phyloP scores from a whole-genome alignment of 345 rosid genomes.

The Odontarrhena argentea region DNA sequence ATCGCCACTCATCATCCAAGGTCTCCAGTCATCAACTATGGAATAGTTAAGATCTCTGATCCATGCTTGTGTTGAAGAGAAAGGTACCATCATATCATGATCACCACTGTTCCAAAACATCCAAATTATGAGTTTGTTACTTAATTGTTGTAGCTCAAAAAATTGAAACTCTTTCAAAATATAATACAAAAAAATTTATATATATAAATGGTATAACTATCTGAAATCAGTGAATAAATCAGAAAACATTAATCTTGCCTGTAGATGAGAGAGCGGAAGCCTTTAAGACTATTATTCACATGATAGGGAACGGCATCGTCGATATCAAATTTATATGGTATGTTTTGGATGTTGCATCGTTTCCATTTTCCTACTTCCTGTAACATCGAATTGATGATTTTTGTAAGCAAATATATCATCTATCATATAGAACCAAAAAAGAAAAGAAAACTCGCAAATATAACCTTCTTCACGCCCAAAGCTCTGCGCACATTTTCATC shows the following conservation, averaged over 20 bases:
- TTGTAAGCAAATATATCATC: background rate
- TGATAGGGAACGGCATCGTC: slow-evolving; percentile 17
- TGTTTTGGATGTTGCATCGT: slow-evolving; percentile 31
- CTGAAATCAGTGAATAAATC: too few species aligned
- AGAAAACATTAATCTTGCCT: slow-evolving; percentile 21
- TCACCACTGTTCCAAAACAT: slow-evolving; percentile 56
- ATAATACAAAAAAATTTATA: background rate
- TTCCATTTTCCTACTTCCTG: slow-evolving; percentile 33
- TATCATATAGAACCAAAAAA: background rate
- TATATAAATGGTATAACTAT: too few species aligned
- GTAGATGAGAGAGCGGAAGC: slow-evolving; percentile 40
- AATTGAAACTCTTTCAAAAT: too few species aligned
- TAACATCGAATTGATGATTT: background rate
- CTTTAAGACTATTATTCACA: slow-evolving; percentile 32
- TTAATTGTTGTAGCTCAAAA: background rate
- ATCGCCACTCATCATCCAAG: slow-evolving; percentile 49
- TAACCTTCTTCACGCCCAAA: slow-evolving; percentile 39
- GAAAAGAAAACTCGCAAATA: background rate
- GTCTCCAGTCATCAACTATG: slow-evolving; percentile 62
- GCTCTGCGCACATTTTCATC: slow-evolving; percentile 44
- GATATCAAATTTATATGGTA: slow-evolving; percentile 31
- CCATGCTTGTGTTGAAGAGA: slow-evolving; percentile 68
- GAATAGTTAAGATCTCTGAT: slow-evolving; percentile 55
- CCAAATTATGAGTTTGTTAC: slow-evolving; percentile 11
- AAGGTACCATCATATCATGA: slow-evolving; percentile 59